phyloP scores from a whole-genome alignment of 2,329 filamentous ascomycete genomes.

The Alternaria conjuncta region DNA sequence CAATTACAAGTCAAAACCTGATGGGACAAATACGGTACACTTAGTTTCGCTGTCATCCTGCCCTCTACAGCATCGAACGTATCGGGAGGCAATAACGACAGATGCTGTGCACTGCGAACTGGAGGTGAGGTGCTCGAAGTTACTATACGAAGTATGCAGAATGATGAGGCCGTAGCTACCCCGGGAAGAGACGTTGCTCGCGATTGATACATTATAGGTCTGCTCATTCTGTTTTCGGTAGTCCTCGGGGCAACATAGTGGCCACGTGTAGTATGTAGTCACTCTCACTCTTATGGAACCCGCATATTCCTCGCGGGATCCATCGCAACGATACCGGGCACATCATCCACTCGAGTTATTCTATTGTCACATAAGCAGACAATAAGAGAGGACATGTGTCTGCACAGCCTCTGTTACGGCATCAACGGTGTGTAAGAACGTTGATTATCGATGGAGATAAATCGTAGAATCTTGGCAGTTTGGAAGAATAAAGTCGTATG shows the following conservation, averaged over 20 bases:
- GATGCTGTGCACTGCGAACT: neutral
- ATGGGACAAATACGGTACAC: conserved; percentile 19
- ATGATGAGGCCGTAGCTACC: neutral
- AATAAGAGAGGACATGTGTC: neutral
- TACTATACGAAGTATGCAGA: neutral
- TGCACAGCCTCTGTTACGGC: neutral
- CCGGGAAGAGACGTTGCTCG: neutral
- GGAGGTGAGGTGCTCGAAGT: neutral
- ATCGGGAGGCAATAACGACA: neutral
- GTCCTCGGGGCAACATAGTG: neutral
- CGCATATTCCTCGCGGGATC: neutral
- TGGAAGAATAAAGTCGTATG: neutral
- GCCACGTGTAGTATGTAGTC: neutral
- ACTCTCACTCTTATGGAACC: neutral
- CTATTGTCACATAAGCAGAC: neutral
- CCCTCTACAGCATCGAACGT: neutral
- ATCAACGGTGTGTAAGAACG: neutral
- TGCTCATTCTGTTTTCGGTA: neutral
- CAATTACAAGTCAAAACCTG: conserved; percentile 1
- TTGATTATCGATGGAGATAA: neutral
- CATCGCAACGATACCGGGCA: neutral
- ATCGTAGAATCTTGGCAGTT: neutral
- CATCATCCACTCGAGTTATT: neutral
- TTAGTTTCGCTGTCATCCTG: conserved; percentile 13
- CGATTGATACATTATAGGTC: neutral